Conservation (phyloP, 352 stramenopile genomes). For the Peronospora belbahrii region DNA sequence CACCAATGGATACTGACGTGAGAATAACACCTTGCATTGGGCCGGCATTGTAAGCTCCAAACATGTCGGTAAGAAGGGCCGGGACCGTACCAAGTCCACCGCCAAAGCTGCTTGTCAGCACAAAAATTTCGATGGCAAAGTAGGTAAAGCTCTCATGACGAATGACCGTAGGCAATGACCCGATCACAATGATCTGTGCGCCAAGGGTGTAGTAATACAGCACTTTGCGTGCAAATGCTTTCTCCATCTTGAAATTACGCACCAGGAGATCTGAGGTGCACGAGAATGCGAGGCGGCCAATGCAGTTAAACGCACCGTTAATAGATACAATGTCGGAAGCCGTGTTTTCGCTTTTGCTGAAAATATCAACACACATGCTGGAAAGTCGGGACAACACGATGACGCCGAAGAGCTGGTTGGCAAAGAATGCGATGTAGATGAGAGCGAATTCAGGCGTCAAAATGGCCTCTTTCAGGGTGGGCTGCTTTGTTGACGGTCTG, state of each 20-base stretch:
- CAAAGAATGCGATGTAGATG: conserved; percentile 67
- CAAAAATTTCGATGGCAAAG: conserved; percentile 58
- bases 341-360: conserved; percentile 31
- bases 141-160: conserved; percentile 43
- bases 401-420: conserved; percentile 53
- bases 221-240: conserved; percentile 39
- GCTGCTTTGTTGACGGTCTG: conserved; percentile 34
- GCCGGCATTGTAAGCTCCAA: conserved; percentile 71
- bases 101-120: conserved; percentile 70
- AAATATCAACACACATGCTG: conserved; percentile 45
- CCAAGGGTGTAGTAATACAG: conserved; percentile 63
- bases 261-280: conserved; percentile 39
- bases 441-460: conserved; percentile 51
- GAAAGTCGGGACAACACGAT: conserved; percentile 58
- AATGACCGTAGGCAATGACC: conserved; percentile 49
- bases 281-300: conserved; percentile 37
- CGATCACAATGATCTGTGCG: conserved; percentile 60
- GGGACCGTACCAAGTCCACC: conserved; percentile 69
- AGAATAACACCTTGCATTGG: conserved; percentile 48
- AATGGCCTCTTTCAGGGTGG: conserved; percentile 46
- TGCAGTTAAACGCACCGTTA: conserved; percentile 56
- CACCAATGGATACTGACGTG: conserved; percentile 66
- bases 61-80: conserved; percentile 77
- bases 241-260: conserved; percentile 33
- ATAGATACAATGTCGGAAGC: conserved; percentile 47